Base-by-base conservation (phyloP, 192 early-diverging fungal genomes). In the Coemansia sp. region DNA sequence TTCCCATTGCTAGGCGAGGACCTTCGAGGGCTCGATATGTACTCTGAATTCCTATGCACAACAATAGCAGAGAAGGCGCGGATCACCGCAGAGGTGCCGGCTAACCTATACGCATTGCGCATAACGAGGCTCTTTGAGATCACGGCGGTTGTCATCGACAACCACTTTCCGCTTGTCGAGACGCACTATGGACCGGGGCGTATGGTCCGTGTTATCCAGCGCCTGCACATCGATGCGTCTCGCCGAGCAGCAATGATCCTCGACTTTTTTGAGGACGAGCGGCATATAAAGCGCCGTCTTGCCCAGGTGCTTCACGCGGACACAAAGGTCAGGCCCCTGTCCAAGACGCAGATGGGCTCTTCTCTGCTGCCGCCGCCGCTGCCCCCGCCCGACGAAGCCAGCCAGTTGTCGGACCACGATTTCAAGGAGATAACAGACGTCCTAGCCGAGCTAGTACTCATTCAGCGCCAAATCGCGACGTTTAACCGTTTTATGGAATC, bases 51-150 rank as follows among this genome's bases (percentile, higher is more conserved):
- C 78, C 83, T 98, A 24, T 93, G 89, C 69, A 75, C 83, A 1
- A 89, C 88, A 49, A 84, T 98, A 30, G 82, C 83, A 29, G 84
- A 89, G 56, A 85, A 91, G 55, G 86, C 87, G 25, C 86, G 90
- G n/a, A n/a, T 74, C 19, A 18, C 62, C 1, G 52, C 49, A 32
- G 61, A 64, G 7, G 48, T 55, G 16, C 4, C 54, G 8, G 14
- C 52, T 29, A 74, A 64, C 25, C 82, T 89, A 32, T 94, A 87
- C 69, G 92, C 91, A 6, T 83, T 90, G 42, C 82, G 89, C 10
- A 59, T 97, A n/a, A 95, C 89, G 13, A 66, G 84, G 22, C 69
- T 99, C 47, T 99, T 95, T 74, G 97, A 99, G 75, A 85, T 85
- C 10, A 87, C 93, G 54, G 95, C 95, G 1, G 74, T 84, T 4